Percentiles rank a stretch among this genome's conserved stretches.
Evolutionary conservation across 441 rosid species (phyloP).

Genomic region (Aquilaria agallochum): DNA sequence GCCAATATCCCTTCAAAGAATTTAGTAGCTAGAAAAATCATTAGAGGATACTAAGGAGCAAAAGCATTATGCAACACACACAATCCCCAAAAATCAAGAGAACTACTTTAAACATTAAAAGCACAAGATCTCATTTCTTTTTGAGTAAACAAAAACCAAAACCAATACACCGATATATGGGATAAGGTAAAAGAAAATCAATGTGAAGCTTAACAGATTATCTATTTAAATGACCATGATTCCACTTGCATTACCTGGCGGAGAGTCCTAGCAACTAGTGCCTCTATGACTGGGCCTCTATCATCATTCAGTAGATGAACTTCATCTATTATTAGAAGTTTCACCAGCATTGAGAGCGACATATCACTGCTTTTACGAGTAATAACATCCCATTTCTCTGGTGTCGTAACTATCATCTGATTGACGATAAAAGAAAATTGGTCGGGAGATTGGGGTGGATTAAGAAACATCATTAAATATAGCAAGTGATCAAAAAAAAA

Average conservation of each 20-base stretch:
- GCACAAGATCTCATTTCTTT: background rate
- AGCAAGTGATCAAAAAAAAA: conserved; percentile 12
- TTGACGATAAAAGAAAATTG: conserved; percentile 19
- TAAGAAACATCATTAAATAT: conserved; percentile 17
- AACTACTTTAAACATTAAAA: background rate
- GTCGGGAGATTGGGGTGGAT: too few relatives aligned
- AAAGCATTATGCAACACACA: too few relatives aligned
- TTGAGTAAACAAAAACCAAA: conserved; percentile 1
- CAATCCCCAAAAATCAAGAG: too few relatives aligned
- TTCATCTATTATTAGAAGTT: conserved; percentile 96
- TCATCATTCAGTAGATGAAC: conserved; percentile 99
- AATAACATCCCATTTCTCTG: conserved; percentile 99
- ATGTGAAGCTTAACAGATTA: too few relatives aligned
- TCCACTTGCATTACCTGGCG: conserved; percentile 65
- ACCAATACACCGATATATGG: too few relatives aligned
- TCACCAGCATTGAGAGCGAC: conserved; percentile 96
- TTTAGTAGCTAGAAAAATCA: too few relatives aligned
- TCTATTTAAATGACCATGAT: conserved; percentile 9
- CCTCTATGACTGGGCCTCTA: conserved; percentile 98
- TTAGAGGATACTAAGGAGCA: too few relatives aligned
- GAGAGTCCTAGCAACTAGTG: conserved; percentile 95
- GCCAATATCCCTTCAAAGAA: too few relatives aligned
- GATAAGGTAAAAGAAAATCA: too few relatives aligned
- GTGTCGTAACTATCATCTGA: conserved; percentile 99
- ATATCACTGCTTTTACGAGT: conserved; percentile 99